These are phyloP conservation scores for Panicum virgatum DNA, from an alignment of 202 grass and related monocot genomes.

Conservation along the genomic window DNA sequence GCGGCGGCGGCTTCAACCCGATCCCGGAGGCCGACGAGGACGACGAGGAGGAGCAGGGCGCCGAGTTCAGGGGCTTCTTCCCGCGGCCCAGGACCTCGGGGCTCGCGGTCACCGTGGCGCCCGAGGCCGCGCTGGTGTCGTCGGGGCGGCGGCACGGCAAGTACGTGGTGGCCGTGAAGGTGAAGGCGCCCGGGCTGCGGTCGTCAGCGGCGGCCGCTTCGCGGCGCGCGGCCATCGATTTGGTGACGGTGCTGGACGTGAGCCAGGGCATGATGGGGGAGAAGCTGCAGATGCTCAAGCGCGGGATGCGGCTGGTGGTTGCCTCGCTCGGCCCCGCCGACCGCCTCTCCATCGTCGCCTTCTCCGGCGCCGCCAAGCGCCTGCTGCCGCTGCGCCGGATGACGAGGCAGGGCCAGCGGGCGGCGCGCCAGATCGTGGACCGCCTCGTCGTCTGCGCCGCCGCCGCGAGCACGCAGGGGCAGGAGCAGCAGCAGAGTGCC, in stretches of 20 bases:
- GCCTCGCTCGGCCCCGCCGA: constrained; percentile 79
- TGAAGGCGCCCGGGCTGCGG: constrained; percentile 62
- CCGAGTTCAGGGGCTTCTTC: constrained; percentile 59
- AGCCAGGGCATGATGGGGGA: constrained; percentile 84
- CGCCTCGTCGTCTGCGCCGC: constrained; percentile 63
- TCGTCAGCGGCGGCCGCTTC: constrained; percentile 23
- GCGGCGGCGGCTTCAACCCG: constrained; percentile 66
- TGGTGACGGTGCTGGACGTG: constrained; percentile 89
- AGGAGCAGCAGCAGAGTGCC: constrained; percentile 21
- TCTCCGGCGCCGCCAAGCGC: constrained; percentile 84
- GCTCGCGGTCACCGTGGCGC: constrained; percentile 46
- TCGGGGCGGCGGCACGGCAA: constrained; percentile 61
- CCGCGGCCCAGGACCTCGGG: constrained; percentile 21
- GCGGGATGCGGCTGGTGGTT: constrained; percentile 75
- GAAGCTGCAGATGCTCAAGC: constrained; percentile 91
- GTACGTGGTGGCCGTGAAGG: constrained; percentile 81
- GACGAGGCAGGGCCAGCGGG: constrained; percentile 82
- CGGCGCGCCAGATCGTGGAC: constrained; percentile 82
- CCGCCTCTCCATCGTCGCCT: constrained; percentile 82
- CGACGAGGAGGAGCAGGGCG: constrained; percentile 40
- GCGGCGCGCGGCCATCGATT: constrained; percentile 75
- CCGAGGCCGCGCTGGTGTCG: constrained; percentile 66
- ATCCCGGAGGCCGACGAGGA: constrained; percentile 84
- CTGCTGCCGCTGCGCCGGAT: constrained; percentile 78
- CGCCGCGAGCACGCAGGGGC: neutral